Conservation (phyloP, 768 basidiomycete genomes). For the Artomyces pyxidatus region DNA sequence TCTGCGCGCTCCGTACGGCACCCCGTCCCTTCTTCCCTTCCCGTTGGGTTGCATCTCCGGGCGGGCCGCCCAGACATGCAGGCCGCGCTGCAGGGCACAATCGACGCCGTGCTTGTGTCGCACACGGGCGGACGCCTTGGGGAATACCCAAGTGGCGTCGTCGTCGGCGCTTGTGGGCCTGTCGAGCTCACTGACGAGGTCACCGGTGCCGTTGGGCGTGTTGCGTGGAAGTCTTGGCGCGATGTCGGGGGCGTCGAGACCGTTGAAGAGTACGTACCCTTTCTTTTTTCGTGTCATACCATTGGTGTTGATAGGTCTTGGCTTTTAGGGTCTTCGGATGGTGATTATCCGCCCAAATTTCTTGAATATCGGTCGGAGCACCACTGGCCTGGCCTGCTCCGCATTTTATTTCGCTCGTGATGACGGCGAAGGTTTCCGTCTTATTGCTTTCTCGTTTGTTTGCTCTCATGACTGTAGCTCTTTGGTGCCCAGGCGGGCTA, state of each 20-base stretch:
- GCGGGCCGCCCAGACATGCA: slow-evolving; percentile 22
- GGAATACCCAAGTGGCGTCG: slow-evolving; percentile 21
- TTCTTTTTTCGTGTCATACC: neutral
- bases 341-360: too few relatives aligned
- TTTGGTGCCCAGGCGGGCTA: too few relatives aligned
- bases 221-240: slow-evolving; percentile 23
- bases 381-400: too few relatives aligned
- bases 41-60: slow-evolving; percentile 20
- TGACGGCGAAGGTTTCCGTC: too few relatives aligned
- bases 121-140: slow-evolving; percentile 7
- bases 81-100: slow-evolving; percentile 17
- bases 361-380: too few relatives aligned
- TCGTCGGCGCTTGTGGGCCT: slow-evolving; percentile 38
- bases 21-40: slow-evolving; percentile 6
- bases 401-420: too few relatives aligned
- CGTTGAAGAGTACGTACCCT: slow-evolving; percentile 13
- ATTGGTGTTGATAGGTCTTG: neutral
- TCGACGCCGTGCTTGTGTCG: slow-evolving; percentile 17
- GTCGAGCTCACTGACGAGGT: slow-evolving; percentile 30
- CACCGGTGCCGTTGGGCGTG: slow-evolving; percentile 25
- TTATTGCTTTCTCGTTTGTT: too few relatives aligned
- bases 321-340: neutral
- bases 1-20: neutral
- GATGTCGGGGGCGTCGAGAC: slow-evolving; percentile 16
- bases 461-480: too few relatives aligned